phyloP scores from a whole-genome alignment of 2,329 filamentous ascomycete species.

The Sclerotinia subarctica region DNA sequence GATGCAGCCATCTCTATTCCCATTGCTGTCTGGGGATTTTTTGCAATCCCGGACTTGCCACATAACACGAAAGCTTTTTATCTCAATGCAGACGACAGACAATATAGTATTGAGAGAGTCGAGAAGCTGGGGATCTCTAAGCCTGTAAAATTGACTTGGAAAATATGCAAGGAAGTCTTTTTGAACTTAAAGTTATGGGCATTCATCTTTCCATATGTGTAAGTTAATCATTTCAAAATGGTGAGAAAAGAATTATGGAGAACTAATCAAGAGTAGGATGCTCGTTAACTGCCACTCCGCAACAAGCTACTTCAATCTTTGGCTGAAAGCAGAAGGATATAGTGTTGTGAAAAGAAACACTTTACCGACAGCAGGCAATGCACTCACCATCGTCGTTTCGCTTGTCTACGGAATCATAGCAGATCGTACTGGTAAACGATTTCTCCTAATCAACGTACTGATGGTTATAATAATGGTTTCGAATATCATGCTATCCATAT shows the following conservation, averaged over 20 bases:
- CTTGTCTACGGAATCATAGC: not conserved
- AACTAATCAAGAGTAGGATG: not conserved
- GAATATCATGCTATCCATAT: not conserved
- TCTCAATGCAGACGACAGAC: not conserved
- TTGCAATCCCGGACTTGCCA: slow-evolving; percentile 4
- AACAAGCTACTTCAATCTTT: slow-evolving; percentile 11
- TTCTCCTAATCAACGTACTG: too few relatives aligned
- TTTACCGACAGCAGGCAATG: slow-evolving; percentile 1
- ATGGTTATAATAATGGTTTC: too few relatives aligned
- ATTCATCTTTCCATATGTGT: slow-evolving; percentile 2
- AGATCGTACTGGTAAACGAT: not conserved
- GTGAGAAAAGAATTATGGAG: too few relatives aligned
- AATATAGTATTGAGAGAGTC: slow-evolving; percentile 1
- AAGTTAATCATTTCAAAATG: not conserved
- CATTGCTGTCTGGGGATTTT: slow-evolving; percentile 12
- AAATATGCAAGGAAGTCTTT: slow-evolving; percentile 5
- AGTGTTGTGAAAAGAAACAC: slow-evolving; percentile 1
- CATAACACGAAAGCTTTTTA: slow-evolving; percentile 4
- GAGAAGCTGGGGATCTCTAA: not conserved
- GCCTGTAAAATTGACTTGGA: slow-evolving; percentile 1
- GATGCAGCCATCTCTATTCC: slow-evolving; percentile 35
- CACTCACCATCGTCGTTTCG: not conserved
- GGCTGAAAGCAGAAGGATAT: slow-evolving; percentile 8
- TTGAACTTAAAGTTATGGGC: slow-evolving; percentile 7
- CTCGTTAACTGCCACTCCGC: slow-evolving; percentile 4